Evolutionary conservation across 768 basidiomycete species (phyloP), one percentile per base, ranked within the genome.

Genomic region (Kwoniella sp.): DNA sequence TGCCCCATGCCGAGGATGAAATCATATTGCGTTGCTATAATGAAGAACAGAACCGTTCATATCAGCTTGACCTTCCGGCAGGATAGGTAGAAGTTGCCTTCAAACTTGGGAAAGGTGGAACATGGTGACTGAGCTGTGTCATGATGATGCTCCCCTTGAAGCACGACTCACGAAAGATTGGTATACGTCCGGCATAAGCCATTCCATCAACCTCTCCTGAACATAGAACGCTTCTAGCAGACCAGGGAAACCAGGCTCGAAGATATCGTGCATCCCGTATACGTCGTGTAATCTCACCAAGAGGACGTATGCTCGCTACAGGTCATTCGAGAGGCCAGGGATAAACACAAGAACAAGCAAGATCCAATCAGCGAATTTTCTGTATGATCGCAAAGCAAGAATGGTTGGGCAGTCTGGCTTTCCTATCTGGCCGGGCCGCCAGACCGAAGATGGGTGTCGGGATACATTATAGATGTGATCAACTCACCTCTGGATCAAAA

Each of bases 181-280:
- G 72, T 90, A 94, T 26, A 98, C 91, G 26, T 86, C 88, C 0
- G 96, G 96, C 88, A 98, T 89, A 83, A 90, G 86, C 64, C 84
- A 83, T 78, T 94, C 86, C 78, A 87, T 90, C 48, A 96, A 84
- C 49, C 89, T 86, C 77, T 99, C 95, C 77, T 97, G 94, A 8
- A 97, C 85, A 74, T 95, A 97, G 66, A 98, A 95, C n/a, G 89
- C 86, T 77, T 98, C 95, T 47, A 96, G 84, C 62, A 99, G 85
- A 0, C 96, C 95, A 0, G 95, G 95, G 72, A 99, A 99, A 9
- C 95, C 96, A 0, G 92, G 93, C 50, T 84, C 85, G 82, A 98
- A 97, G 72, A 96, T 87, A 17, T 84, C 80, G 79, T 97, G 93
- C 85, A 98, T 86, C 29, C 83, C 84, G 79, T 95, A 98, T 17